Evolutionary conservation across 1,139 yeast species (phyloP).

Genomic region (Candida gigantensis): DNA sequence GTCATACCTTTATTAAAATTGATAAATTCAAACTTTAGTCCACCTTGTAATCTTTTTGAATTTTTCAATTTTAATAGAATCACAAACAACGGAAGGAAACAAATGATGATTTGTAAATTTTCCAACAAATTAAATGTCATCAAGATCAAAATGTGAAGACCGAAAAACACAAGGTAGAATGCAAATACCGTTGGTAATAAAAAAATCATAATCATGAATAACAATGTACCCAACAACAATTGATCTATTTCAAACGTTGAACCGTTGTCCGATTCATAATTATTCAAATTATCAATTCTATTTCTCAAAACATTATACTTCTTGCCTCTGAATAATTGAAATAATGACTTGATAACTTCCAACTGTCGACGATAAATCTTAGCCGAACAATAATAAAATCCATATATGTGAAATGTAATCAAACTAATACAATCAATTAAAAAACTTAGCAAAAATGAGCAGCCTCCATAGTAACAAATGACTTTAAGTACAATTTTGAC

Average conservation of each 20-base stretch:
- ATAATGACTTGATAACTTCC: slow-evolving; percentile 66
- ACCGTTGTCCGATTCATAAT: slow-evolving; percentile 32
- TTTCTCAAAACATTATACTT: slow-evolving; percentile 81
- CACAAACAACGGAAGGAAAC: slow-evolving; percentile 86
- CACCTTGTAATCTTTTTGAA: slow-evolving; percentile 88
- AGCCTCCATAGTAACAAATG: slow-evolving; percentile 55
- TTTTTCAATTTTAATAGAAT: slow-evolving; percentile 77
- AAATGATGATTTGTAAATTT: slow-evolving; percentile 61
- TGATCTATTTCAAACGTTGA: slow-evolving; percentile 83
- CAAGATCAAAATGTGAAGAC: slow-evolving; percentile 55
- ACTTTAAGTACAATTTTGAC: slow-evolving; percentile 16
- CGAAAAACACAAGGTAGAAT: slow-evolving; percentile 75
- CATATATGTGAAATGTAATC: slow-evolving; percentile 68
- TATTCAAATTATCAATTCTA: slow-evolving; percentile 67
- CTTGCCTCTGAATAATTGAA: slow-evolving; percentile 86
- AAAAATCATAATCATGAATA: slow-evolving; percentile 78
- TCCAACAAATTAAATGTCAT: slow-evolving; percentile 56
- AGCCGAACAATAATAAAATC: slow-evolving; percentile 79
- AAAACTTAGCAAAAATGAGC: slow-evolving; percentile 68
- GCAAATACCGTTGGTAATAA: slow-evolving; percentile 86
- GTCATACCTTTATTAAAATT: slow-evolving; percentile 18
- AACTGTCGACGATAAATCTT: slow-evolving; percentile 78
- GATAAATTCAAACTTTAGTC: slow-evolving; percentile 51
- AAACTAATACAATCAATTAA: slow-evolving; percentile 65
- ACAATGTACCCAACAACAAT: slow-evolving; percentile 79